phyloP scores from a whole-genome alignment of 768 basidiomycete species.

The Mycena leptocephala region DNA sequence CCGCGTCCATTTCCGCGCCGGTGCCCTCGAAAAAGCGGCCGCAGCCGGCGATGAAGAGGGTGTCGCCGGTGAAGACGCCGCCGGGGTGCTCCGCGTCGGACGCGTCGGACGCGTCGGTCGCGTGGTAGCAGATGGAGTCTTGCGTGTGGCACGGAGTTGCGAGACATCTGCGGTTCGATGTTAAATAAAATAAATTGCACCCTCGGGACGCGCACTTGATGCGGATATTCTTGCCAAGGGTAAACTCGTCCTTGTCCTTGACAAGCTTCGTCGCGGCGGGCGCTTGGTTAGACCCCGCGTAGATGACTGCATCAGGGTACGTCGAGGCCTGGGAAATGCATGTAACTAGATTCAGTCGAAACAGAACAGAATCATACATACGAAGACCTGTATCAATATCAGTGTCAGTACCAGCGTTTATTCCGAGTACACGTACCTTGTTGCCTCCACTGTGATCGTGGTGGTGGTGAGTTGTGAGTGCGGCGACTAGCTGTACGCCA shows the following conservation, averaged over 20 bases:
- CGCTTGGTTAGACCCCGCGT: constrained; percentile 86
- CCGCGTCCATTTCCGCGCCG: constrained; percentile 84
- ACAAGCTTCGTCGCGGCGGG: constrained; percentile 81
- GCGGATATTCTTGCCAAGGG: constrained; percentile 73
- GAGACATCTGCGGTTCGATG: constrained; percentile 69
- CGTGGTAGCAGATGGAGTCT: constrained; percentile 95
- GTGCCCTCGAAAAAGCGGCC: constrained; percentile 96
- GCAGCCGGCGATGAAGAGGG: constrained; percentile 90
- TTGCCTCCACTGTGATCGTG: constrained; percentile 93
- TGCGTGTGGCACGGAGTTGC: constrained; percentile 96
- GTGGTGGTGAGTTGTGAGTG: constrained; percentile 95
- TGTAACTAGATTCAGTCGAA: not conserved
- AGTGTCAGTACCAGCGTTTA: constrained; percentile 10
- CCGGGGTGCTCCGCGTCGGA: constrained; percentile 69
- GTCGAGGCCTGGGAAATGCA: constrained; percentile 52
- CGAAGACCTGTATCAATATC: constrained; percentile 61
- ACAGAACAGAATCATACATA: constrained; percentile 48
- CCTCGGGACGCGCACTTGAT: constrained; percentile 64
- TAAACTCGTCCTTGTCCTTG: constrained; percentile 87
- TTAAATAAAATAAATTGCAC: not conserved
- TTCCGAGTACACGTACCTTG: constrained; percentile 59
- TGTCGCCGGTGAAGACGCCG: constrained; percentile 95
- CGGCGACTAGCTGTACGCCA: constrained; percentile 78
- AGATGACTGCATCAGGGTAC: constrained; percentile 71
- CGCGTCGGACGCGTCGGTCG: constrained; percentile 69